Conservation (phyloP, 106 monocot species). For the Iris macrosiphon region DNA sequence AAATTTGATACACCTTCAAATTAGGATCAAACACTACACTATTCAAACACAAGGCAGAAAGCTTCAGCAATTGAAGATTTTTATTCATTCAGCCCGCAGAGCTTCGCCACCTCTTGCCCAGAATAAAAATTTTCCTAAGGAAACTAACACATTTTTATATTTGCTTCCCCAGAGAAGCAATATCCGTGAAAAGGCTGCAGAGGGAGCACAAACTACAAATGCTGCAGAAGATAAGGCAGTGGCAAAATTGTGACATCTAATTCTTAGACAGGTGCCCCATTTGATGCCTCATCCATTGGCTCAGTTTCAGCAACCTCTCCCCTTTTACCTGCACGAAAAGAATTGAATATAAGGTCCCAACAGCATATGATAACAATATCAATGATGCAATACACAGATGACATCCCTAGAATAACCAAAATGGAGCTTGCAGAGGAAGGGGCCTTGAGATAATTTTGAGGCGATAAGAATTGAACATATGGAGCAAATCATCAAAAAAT, state of each 20-base stretch:
- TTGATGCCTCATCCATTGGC: conserved; percentile 28
- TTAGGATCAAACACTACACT: too few species aligned
- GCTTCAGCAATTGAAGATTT: too few species aligned
- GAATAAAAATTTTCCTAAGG: not conserved
- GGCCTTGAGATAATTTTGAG: not conserved
- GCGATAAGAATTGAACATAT: not conserved
- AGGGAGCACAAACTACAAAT: not conserved
- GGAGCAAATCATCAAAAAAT: too few species aligned
- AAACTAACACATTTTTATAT: not conserved
- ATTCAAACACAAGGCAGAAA: too few species aligned
- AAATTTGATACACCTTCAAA: too few species aligned
- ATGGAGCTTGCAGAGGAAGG: not conserved
- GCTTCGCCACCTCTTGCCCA: too few species aligned
- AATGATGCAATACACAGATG: not conserved
- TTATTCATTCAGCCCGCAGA: too few species aligned
- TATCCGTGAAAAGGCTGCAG: not conserved
- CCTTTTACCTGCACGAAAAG: conserved; percentile 24
- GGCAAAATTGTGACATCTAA: conserved; percentile 2
- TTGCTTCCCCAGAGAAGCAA: not conserved
- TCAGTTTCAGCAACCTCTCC: conserved; percentile 20
- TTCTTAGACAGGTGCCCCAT: conserved; percentile 7
- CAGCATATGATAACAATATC: not conserved
- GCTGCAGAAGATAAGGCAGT: not conserved
- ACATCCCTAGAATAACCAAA: not conserved
- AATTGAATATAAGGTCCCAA: too few species aligned